A percentile compares a stretch with the other conserved stretches of the same genome.
These are phyloP conservation scores for Trametes maxima DNA, from an alignment of 768 basidiomycete species.

Conservation along the genomic window DNA sequence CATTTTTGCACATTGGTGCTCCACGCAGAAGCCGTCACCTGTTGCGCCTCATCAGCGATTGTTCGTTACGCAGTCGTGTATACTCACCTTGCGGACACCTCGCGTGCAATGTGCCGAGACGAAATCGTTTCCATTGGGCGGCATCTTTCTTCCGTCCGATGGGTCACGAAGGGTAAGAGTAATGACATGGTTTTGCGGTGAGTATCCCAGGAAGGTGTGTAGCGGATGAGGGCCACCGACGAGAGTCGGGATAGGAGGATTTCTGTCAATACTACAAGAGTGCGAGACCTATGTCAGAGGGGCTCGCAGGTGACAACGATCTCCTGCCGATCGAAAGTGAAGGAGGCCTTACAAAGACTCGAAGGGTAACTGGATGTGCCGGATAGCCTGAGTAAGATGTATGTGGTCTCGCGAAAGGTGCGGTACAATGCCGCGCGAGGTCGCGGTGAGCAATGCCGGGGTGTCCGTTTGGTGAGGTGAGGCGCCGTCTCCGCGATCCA, in stretches of 20 bases:
- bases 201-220: conserved; percentile 68
- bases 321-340: conserved; percentile 2
- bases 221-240: conserved; percentile 54
- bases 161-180: conserved; percentile 70
- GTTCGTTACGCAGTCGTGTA: neutral
- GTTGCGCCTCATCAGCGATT: neutral
- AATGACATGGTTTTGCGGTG: conserved; percentile 48
- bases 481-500: conserved; percentile 24
- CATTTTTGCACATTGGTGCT: conserved; percentile 50
- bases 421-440: conserved; percentile 73
- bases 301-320: conserved; percentile 1
- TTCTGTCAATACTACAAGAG: conserved; percentile 57
- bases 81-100: conserved; percentile 71
- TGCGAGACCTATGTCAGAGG: conserved; percentile 9
- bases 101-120: conserved; percentile 61
- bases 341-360: conserved; percentile 74
- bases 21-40: conserved; percentile 65
- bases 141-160: conserved; percentile 64
- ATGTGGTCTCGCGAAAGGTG: conserved; percentile 73
- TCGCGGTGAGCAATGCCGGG: conserved; percentile 61
- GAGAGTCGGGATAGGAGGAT: conserved; percentile 66
- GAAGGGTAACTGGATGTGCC: conserved; percentile 72
- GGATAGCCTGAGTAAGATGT: conserved; percentile 47
- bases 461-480: conserved; percentile 48
- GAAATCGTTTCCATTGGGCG: conserved; percentile 64